Percentiles rank a stretch among this genome's conserved stretches.
These are phyloP conservation scores for Chytriomyces sp. DNA, from an alignment of 192 early-diverging fungal genomes.

Conservation along the genomic window DNA sequence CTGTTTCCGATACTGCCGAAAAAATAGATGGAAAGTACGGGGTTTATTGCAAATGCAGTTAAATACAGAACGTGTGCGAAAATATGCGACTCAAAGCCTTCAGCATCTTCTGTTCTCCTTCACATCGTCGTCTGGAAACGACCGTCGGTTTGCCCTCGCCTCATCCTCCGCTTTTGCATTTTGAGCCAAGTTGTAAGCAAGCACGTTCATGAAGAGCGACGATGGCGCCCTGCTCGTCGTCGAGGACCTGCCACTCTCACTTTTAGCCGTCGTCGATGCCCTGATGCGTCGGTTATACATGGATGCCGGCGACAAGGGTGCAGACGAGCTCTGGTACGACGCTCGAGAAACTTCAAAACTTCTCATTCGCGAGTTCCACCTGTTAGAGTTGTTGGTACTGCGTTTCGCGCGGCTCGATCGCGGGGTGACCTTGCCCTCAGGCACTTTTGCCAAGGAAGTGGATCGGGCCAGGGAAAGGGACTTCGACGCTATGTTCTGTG, in stretches of 20 bases:
- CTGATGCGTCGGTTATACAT: not conserved
- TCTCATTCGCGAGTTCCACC: not conserved
- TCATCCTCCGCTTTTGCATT: conserved; percentile 1
- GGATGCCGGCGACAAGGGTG: not conserved
- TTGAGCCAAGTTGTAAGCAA: not conserved
- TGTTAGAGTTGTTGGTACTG: not conserved
- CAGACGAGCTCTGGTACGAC: not conserved
- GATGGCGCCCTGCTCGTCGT: not conserved
- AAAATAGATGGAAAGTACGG: too few relatives aligned
- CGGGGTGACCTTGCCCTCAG: too few relatives aligned
- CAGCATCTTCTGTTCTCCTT: too few relatives aligned
- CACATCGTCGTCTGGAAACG: too few relatives aligned
- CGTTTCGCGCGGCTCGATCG: too few relatives aligned
- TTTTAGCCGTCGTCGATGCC: not conserved
- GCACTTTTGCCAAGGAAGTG: not conserved
- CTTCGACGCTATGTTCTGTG: not conserved
- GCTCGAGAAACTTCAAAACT: not conserved
- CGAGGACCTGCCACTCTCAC: not conserved
- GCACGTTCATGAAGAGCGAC: conserved; percentile 5
- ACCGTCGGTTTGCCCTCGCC: not conserved
- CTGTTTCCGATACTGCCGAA: too few relatives aligned
- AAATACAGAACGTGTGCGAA: too few relatives aligned
- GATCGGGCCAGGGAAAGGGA: not conserved
- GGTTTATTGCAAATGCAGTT: too few relatives aligned
- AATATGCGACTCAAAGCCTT: too few relatives aligned